phyloP scores from a whole-genome alignment of 352 stramenopile genomes.

The Plasmopara muralis region DNA sequence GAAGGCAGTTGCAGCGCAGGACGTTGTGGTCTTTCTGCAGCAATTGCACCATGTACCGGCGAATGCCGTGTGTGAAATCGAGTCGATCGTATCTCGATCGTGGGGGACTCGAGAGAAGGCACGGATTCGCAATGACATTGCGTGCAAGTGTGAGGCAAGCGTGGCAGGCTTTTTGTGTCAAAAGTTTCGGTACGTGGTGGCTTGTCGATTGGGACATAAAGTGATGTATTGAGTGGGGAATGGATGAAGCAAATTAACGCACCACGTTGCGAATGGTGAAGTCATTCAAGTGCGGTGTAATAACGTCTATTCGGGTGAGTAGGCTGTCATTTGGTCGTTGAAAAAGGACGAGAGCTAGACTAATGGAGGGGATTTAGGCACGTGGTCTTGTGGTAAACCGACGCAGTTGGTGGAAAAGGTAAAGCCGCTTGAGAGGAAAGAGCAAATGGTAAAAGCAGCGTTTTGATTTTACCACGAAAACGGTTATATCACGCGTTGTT shows the following conservation, averaged over 20 bases:
- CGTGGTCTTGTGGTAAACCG: no score
- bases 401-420: no score
- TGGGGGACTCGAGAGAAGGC: constrained; percentile 5
- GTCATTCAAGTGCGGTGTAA: constrained; percentile 46
- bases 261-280: constrained; percentile 43
- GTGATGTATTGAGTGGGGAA: not conserved
- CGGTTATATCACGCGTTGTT: not conserved
- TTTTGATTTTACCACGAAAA: no score
- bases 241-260: constrained; percentile 22
- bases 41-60: constrained; percentile 35
- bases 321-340: not conserved
- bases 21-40: constrained; percentile 42
- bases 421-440: no score
- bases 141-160: constrained; percentile 36
- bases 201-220: not conserved
- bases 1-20: constrained; percentile 21
- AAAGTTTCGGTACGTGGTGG: constrained; percentile 35
- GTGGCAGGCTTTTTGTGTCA: constrained; percentile 58
- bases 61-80: constrained; percentile 49
- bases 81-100: constrained; percentile 22
- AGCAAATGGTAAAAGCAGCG: not conserved
- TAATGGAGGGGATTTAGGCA: no score
- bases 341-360: no score
- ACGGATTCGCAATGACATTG: constrained; percentile 21
- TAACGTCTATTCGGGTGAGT: constrained; percentile 22